These are phyloP conservation scores for Daldinia sp. DNA, from an alignment of 2,329 filamentous ascomycete genomes.

Conservation along the genomic window DNA sequence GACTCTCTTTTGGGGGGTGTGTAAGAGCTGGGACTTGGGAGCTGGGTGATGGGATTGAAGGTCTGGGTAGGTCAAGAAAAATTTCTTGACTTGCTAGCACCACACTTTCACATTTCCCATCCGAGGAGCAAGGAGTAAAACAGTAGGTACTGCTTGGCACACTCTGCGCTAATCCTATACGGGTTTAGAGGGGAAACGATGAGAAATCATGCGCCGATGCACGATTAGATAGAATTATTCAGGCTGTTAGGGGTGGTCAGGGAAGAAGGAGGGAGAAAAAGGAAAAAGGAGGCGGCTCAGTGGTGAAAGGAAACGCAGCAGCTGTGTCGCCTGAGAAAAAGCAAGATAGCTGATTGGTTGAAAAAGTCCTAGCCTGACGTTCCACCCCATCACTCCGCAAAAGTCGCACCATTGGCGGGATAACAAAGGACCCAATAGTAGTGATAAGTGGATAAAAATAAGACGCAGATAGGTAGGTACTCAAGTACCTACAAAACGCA, in stretches of 20 bases:
- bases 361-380: background rate
- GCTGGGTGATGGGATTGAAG: slow-evolving; percentile 23
- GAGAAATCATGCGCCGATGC: slow-evolving; percentile 34
- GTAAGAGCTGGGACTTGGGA: background rate
- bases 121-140: slow-evolving; percentile 27
- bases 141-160: slow-evolving; percentile 24
- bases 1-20: too few species aligned
- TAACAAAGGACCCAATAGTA: slow-evolving; percentile 7
- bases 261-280: background rate
- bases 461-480: background rate
- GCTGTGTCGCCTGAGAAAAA: slow-evolving; percentile 1
- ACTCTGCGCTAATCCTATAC: slow-evolving; percentile 23
- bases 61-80: slow-evolving; percentile 34
- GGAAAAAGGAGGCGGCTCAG: slow-evolving; percentile 15
- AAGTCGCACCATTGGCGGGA: slow-evolving; percentile 17
- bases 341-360: slow-evolving; percentile 4
- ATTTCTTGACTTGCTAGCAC: slow-evolving; percentile 24
- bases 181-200: slow-evolving; percentile 24
- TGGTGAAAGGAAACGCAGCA: slow-evolving; percentile 10
- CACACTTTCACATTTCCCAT: slow-evolving; percentile 26
- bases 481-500: background rate
- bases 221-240: slow-evolving; percentile 27
- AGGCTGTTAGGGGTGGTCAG: slow-evolving; percentile 1
- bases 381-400: slow-evolving; percentile 3
- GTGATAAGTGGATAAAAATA: too few species aligned